Conservation (phyloP, 2,329 filamentous ascomycete genomes). For the Pseudopithomyces chartarum region DNA sequence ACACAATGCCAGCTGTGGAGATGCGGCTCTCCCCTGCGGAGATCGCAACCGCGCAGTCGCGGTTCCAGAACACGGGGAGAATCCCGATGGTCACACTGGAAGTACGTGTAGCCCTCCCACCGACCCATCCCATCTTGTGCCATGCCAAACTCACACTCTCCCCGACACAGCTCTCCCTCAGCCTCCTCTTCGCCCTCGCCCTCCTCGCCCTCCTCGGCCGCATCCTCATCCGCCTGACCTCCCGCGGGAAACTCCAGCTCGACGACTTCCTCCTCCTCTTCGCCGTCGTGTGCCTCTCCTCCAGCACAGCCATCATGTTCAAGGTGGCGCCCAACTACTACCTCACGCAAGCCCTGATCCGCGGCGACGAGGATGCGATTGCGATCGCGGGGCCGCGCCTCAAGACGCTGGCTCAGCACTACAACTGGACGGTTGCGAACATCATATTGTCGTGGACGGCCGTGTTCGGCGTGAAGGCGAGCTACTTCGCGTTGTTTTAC, state of each 20-base stretch:
- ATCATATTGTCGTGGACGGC: conserved; percentile 7
- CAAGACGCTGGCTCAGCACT: neutral
- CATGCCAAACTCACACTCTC: too few species aligned
- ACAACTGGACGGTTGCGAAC: conserved; percentile 11
- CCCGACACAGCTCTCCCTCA: conserved; percentile 4
- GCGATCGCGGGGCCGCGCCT: neutral
- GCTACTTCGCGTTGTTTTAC: conserved; percentile 10
- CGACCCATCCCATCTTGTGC: neutral
- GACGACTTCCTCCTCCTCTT: conserved; percentile 9
- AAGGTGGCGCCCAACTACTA: neutral
- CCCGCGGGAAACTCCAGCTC: conserved; percentile 3
- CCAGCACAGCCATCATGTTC: conserved; percentile 4
- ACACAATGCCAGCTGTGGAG: neutral
- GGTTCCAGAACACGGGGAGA: neutral
- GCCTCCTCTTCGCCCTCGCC: conserved; percentile 3
- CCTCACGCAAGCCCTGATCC: neutral
- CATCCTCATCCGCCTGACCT: conserved; percentile 3
- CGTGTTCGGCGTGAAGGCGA: conserved; percentile 2
- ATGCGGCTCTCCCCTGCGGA: neutral
- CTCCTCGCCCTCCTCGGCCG: neutral
- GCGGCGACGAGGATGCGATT: neutral
- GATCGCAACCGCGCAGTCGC: neutral
- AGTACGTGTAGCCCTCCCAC: neutral
- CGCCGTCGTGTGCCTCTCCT: neutral
- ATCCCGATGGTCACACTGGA: neutral